These are phyloP conservation scores for Dioszegia aurantiaca DNA, from an alignment of 768 basidiomycete species.

Conservation along the genomic window DNA sequence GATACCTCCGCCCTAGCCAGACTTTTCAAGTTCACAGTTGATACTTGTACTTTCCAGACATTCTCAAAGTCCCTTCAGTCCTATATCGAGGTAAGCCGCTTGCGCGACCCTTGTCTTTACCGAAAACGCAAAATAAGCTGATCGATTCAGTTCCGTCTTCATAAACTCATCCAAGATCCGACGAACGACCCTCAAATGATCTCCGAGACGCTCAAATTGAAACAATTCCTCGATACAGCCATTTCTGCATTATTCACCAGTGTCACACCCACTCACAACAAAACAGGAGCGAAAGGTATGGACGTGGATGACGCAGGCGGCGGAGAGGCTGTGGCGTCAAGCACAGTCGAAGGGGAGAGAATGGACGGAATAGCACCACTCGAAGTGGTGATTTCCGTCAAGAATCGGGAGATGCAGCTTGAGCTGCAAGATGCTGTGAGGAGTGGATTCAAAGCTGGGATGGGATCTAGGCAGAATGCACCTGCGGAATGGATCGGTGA, in stretches of 20 bases:
- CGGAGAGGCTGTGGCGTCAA: slow-evolving; percentile 5
- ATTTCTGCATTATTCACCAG: slow-evolving; percentile 30
- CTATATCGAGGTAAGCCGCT: slow-evolving; percentile 37
- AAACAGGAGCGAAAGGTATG: too few species aligned
- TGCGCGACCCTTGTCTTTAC: neutral
- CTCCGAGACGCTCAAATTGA: slow-evolving; percentile 38
- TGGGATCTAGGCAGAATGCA: slow-evolving; percentile 49
- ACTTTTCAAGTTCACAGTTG: slow-evolving; percentile 37
- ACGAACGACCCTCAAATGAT: slow-evolving; percentile 50
- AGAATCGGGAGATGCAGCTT: slow-evolving; percentile 15
- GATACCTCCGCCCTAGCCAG: slow-evolving; percentile 27
- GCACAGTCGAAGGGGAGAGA: too few species aligned
- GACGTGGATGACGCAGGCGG: slow-evolving; percentile 10
- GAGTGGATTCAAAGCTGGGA: slow-evolving; percentile 44
- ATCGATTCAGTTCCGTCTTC: slow-evolving; percentile 21
- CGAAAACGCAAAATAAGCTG: neutral
- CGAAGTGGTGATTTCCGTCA: neutral
- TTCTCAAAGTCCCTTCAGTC: slow-evolving; percentile 32
- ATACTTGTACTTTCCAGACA: slow-evolving; percentile 28
- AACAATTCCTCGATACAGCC: slow-evolving; percentile 42
- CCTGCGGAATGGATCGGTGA: slow-evolving; percentile 52
- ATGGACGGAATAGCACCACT: neutral
- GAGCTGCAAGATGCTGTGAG: slow-evolving; percentile 45
- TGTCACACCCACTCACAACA: neutral
- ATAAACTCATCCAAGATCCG: slow-evolving; percentile 45